These are phyloP conservation scores for Infundibulicybe gibba DNA, from an alignment of 768 basidiomycete genomes.

Conservation along the genomic window DNA sequence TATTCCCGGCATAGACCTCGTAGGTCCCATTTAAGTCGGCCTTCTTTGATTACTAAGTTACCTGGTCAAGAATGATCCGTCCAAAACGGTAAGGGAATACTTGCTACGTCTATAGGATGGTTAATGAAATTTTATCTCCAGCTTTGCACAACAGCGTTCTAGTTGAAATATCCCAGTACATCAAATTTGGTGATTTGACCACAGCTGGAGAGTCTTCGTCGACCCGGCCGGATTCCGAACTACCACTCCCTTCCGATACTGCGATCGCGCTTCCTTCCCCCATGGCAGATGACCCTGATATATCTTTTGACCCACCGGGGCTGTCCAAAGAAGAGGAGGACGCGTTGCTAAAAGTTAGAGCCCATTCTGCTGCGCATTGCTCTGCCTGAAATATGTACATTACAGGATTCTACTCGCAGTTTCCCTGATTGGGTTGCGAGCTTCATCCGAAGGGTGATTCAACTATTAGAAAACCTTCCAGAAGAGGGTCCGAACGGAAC, in stretches of 20 bases:
- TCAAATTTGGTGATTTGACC: conserved; percentile 67
- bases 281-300: conserved; percentile 25
- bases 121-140: conserved; percentile 19
- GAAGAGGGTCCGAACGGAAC: conserved; percentile 70
- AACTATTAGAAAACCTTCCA: conserved; percentile 80
- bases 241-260: conserved; percentile 23
- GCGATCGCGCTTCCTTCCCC: no score
- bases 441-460: conserved; percentile 75
- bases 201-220: conserved; percentile 25
- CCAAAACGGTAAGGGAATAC: conserved; percentile 57
- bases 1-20: conserved; percentile 85
- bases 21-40: conserved; percentile 26
- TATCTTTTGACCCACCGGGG: conserved; percentile 30
- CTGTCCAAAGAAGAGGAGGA: conserved; percentile 68
- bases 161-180: conserved; percentile 71
- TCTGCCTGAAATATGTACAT: neutral
- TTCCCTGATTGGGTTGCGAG: conserved; percentile 84
- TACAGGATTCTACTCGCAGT: conserved; percentile 60
- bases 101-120: neutral
- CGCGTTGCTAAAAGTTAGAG: conserved; percentile 47
- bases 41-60: conserved; percentile 2
- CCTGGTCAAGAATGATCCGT: conserved; percentile 61
- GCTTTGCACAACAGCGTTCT: conserved; percentile 76
- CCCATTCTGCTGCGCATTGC: neutral
- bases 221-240: conserved; percentile 27